Percentiles rank a stretch among this genome's conserved stretches.
Evolutionary conservation across 1,284 basidiomycete species (phyloP).

Genomic region (Melampsora occidentalis): DNA sequence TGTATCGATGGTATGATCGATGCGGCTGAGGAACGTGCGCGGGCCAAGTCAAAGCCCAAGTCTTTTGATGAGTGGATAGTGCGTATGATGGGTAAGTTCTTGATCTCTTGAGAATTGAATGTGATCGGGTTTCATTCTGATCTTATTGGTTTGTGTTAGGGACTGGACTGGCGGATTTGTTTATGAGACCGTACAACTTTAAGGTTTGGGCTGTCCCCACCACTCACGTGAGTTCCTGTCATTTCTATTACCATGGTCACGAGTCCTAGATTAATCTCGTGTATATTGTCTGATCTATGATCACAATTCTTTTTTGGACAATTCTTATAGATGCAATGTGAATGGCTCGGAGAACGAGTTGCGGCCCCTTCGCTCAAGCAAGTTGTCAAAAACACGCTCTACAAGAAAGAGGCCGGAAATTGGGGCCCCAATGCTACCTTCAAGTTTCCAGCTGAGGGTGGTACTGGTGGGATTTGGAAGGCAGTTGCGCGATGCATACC

Average conservation of each 20-base stretch:
- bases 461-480: conserved; percentile 61
- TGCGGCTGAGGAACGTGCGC: conserved; percentile 52
- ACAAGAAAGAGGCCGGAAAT: conserved; percentile 59
- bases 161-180: conserved; percentile 58
- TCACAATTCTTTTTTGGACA: too few relatives aligned
- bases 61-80: conserved; percentile 60
- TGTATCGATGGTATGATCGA: conserved; percentile 60
- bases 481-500: conserved; percentile 58
- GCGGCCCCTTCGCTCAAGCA: conserved; percentile 59
- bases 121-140: not conserved
- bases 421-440: conserved; percentile 62
- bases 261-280: not conserved
- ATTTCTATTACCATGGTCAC: not conserved
- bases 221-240: conserved; percentile 50
- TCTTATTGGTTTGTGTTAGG: conserved; percentile 46
- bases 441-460: conserved; percentile 59
- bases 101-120: conserved; percentile 1
- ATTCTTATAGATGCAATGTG: conserved; percentile 58
- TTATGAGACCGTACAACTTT: conserved; percentile 62
- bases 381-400: conserved; percentile 58
- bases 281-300: not conserved
- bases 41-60: conserved; percentile 54
- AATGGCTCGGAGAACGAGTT: conserved; percentile 61
- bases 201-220: conserved; percentile 61
- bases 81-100: conserved; percentile 56